phyloP scores from a whole-genome alignment of 1,284 basidiomycete species.

The Amylostereum areolatum region DNA sequence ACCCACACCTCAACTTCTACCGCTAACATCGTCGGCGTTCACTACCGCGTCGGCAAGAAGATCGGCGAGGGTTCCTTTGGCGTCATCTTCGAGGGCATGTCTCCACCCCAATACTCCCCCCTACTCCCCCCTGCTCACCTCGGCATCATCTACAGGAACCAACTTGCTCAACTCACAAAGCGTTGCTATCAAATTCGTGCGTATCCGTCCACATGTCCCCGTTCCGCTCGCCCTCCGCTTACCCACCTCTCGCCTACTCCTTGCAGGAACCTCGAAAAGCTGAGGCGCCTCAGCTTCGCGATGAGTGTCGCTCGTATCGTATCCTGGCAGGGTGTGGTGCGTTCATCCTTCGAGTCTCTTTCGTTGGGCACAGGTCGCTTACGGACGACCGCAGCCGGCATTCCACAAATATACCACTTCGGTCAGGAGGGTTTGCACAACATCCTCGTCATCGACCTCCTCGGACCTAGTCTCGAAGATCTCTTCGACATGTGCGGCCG shows the following conservation, averaged over 20 bases:
- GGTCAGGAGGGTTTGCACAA: conserved; percentile 98
- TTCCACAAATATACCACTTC: conserved; percentile 96
- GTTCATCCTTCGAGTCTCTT: conserved; percentile 27
- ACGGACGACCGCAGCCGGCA: conserved; percentile 53
- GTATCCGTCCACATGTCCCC: conserved; percentile 24
- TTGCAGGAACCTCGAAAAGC: conserved; percentile 89
- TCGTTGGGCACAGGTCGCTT: not conserved
- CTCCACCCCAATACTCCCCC: conserved; percentile 5
- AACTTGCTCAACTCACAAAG: conserved; percentile 94
- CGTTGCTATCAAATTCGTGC: conserved; percentile 96
- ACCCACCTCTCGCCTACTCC: conserved; percentile 10
- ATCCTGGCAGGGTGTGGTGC: conserved; percentile 87
- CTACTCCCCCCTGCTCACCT: conserved; percentile 8
- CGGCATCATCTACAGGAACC: conserved; percentile 52
- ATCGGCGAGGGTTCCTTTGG: conserved; percentile 89
- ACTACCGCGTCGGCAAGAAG: conserved; percentile 84
- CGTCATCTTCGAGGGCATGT: conserved; percentile 90
- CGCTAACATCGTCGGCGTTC: conserved; percentile 67
- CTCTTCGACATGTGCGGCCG: conserved; percentile 95
- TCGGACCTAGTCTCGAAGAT: conserved; percentile 91
- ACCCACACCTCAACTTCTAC: conserved; percentile 41
- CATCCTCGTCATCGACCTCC: conserved; percentile 92
- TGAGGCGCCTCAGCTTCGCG: conserved; percentile 91
- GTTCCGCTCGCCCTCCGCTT: conserved; percentile 2
- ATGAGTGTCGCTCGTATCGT: conserved; percentile 97